Base-by-base conservation (phyloP, 805 yeast genomes). In the Priceomyces medius region DNA sequence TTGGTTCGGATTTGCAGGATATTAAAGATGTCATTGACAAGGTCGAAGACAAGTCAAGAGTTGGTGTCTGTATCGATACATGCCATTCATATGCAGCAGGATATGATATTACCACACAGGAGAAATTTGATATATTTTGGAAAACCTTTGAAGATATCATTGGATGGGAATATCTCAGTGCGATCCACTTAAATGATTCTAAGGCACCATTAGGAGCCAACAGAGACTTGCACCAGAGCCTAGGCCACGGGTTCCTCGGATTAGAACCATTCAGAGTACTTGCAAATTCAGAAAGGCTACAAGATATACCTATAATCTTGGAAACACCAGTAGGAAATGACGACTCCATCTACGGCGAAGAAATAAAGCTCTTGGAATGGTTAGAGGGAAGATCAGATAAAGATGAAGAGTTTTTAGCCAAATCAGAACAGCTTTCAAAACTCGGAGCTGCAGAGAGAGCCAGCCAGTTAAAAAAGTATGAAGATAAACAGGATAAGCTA, bases 61-160 rank as follows among this genome's bases (percentile, higher is more conserved):
- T 93, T n/a, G 98, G 99, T 3, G 96, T 93, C 1, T 93, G 99
- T 59, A 74, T 93, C 12, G 99, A 93, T 60, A 93, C 98, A 0
- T 93, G 99, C 59, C 99, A 93, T 62, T 74, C 96, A 0, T 89
- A 87, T 70, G 97, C 98, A 0, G 96, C 98, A 1, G 99, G 99
- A 1, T 90, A 87, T 59, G 97, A 93, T 57, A 74, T 93, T 35
- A 64, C 81, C n/a, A 74, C 75, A 13, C 75, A 74, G 44, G 79
- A 72, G 21, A 58, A 66, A 10, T 86, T 81, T 64, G 69, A 73
- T 7, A 63, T 65, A 33, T 90, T 93, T 60, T 85, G 97, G 95
- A 60, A 68, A 4, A 64, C 80, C 29, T 93, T 86, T 61, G 97
- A 90, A 55, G 59, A 71, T 5, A 69, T 74, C 6, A 73, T 93